These are phyloP conservation scores for Penicillium samsonianum DNA, from an alignment of 495 filamentous ascomycete genomes.

Conservation along the genomic window DNA sequence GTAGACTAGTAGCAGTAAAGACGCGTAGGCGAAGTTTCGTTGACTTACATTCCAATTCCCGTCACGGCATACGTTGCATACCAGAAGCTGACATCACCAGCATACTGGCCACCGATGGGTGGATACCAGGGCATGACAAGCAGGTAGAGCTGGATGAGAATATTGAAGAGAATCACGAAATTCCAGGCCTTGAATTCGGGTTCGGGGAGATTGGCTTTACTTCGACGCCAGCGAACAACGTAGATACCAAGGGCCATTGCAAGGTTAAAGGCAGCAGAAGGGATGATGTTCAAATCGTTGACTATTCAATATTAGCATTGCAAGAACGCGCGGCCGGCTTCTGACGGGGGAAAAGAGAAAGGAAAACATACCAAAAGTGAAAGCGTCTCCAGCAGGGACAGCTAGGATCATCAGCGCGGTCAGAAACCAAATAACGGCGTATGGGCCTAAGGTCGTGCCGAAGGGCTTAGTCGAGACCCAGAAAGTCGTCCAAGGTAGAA, in stretches of 20 bases:
- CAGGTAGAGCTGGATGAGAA: constrained; percentile 49
- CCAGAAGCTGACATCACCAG: constrained; percentile 57
- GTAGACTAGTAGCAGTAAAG: background rate
- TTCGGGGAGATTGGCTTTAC: constrained; percentile 34
- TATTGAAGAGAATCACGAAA: constrained; percentile 46
- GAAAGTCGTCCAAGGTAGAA: constrained; percentile 53
- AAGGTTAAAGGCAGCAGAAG: constrained; percentile 43
- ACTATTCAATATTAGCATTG: background rate
- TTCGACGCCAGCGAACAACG: constrained; percentile 46
- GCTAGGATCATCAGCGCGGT: constrained; percentile 58
- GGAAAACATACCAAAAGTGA: constrained; percentile 48
- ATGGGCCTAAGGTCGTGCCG: constrained; percentile 49
- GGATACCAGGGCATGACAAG: constrained; percentile 60
- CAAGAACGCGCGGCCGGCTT: background rate
- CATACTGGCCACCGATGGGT: constrained; percentile 47
- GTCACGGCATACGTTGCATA: constrained; percentile 56
- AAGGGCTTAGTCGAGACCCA: constrained; percentile 60
- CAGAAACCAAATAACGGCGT: constrained; percentile 50
- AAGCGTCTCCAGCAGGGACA: constrained; percentile 58
- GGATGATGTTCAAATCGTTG: constrained; percentile 31
- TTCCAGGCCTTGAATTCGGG: constrained; percentile 51
- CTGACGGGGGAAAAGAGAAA: constrained; percentile 14
- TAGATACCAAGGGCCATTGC: constrained; percentile 50
- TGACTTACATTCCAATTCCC: constrained; percentile 49
- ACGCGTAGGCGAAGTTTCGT: background rate